phyloP scores from a whole-genome alignment of 345 rosid genomes.

The Populus euphratica region DNA sequence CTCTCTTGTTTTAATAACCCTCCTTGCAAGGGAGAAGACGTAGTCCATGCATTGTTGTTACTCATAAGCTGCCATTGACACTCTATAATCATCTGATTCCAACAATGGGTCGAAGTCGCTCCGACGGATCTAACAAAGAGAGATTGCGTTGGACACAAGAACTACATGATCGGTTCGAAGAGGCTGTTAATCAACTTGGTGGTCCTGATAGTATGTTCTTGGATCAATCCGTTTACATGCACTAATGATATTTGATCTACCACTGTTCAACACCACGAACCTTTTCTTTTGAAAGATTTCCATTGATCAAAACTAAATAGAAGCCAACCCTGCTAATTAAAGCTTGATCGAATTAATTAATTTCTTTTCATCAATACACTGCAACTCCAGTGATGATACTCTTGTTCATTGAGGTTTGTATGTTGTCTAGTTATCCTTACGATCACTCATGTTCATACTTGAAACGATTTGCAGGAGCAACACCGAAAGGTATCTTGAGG shows the following conservation, averaged over 20 bases:
- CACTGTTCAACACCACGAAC: not conserved
- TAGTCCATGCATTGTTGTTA: not conserved
- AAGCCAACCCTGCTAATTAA: not conserved
- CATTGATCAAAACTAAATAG: not conserved
- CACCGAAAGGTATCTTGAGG: conserved; percentile 61
- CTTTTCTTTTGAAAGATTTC: not conserved
- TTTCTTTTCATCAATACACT: not conserved
- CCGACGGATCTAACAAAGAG: conserved; percentile 41
- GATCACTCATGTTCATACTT: not conserved
- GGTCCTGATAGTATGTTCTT: conserved; percentile 52
- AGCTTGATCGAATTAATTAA: not conserved
- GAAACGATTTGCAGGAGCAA: conserved; percentile 41
- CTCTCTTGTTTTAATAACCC: conserved; percentile 15
- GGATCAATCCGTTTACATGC: not conserved
- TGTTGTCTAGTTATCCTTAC: not conserved
- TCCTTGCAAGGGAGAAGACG: not conserved
- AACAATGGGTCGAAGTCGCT: conserved; percentile 30
- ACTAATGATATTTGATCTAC: not conserved
- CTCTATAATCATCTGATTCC: not conserved
- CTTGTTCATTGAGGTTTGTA: not conserved
- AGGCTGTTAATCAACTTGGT: conserved; percentile 48
- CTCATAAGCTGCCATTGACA: not conserved
- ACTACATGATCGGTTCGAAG: conserved; percentile 47
- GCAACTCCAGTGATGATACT: not conserved
- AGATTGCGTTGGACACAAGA: conserved; percentile 49